Evolutionary conservation across 768 basidiomycete genomes (phyloP), one percentile per base, ranked within the genome.

Genomic region (Rhodosporidiobolus sp.): DNA sequence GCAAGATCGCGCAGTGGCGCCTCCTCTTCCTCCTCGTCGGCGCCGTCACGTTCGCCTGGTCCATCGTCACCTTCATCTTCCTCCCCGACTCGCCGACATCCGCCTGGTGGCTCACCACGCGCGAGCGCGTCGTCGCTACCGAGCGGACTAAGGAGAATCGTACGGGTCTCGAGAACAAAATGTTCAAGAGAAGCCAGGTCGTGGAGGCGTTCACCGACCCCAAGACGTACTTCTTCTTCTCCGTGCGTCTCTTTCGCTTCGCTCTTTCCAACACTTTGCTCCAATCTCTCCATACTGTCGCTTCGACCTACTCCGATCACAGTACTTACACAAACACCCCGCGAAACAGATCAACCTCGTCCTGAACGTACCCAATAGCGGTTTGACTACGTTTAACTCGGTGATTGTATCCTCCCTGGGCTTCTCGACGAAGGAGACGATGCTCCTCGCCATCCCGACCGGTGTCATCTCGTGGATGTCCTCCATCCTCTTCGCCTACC

Each of bases 121-220:
- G 78, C n/a, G 73, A 79, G 54, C 64, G 67, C 22, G 74, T 75
- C 35, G 76, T 78, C 43, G 79, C 79, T 12, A 65, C 67, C 32
- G 38, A 58, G 24, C 67, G 79, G 12, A 67, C 76, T 4, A 64
- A 56, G 0, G 57, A 46, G 1, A 78, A 78, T 59, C 71, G 71
- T 12, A 78, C 79, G 20, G 79, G 79, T 46, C 74, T 80, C 55
- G 78, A 79, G 60, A 79, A 79, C 65, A 57, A 79, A 60, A 70
- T 75, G 46, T 67, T 80, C 67, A 78, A 80, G 50, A 76, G 73
- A 77, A 67, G 74, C 19, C 79, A 80, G 48, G 66, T 79, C 35
- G 46, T 38, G 45, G 79, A 80, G 58, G 70, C 77, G 14, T 32
- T 77, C 65, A 67, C 67, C 57, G 80, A 80, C 54, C 70, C 77